phyloP scores from a whole-genome alignment of 805 yeast species.

The Lipomyces mesembrius region DNA sequence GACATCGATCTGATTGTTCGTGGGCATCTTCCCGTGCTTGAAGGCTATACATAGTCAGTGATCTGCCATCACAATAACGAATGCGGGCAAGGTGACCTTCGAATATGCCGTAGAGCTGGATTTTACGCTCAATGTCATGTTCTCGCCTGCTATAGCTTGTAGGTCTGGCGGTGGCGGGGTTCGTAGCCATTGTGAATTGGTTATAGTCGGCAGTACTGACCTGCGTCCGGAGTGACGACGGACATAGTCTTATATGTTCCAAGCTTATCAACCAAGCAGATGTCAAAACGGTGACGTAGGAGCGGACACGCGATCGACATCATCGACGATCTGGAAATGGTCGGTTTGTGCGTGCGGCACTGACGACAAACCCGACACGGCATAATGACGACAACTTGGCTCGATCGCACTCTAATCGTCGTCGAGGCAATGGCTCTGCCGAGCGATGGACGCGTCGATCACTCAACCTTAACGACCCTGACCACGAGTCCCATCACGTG shows the following conservation, averaged over 20 bases:
- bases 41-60: constrained; percentile 17
- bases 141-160: background rate
- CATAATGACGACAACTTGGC: background rate
- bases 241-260: background rate
- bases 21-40: constrained; percentile 36
- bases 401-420: background rate
- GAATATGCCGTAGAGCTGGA: constrained; percentile 31
- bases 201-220: background rate
- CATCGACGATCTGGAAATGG: background rate
- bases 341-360: no score
- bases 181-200: background rate
- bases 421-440: background rate
- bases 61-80: background rate
- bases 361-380: background rate
- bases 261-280: background rate
- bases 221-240: background rate
- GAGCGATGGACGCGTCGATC: background rate
- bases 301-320: background rate
- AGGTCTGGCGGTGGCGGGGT: background rate
- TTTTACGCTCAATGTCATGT: constrained; percentile 28
- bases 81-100: constrained; percentile 9
- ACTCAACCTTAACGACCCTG: background rate
- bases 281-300: background rate
- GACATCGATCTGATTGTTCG: constrained; percentile 34
- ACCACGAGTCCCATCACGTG: background rate